These are phyloP conservation scores for Scytalidium lignicola DNA, from an alignment of 2,329 filamentous ascomycete genomes.

Conservation along the genomic window DNA sequence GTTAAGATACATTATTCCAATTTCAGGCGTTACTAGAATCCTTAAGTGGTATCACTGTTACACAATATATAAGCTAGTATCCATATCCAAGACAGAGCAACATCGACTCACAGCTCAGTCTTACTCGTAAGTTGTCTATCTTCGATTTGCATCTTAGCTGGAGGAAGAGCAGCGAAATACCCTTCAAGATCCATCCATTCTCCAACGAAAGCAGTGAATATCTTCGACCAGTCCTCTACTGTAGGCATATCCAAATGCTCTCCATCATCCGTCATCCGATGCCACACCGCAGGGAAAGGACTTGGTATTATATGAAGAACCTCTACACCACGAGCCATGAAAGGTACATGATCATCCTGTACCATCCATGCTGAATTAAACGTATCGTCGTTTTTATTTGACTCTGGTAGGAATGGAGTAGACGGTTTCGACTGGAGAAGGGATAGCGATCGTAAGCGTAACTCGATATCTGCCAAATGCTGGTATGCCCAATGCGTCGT, in stretches of 20 bases:
- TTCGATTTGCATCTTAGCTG: slow-evolving; percentile 5
- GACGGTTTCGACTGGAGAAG: slow-evolving; percentile 57
- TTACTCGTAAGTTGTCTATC: slow-evolving; percentile 13
- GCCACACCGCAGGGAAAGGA: slow-evolving; percentile 83
- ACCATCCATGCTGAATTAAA: slow-evolving; percentile 51
- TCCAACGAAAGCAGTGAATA: slow-evolving; percentile 76
- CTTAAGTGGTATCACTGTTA: not conserved
- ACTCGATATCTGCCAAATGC: slow-evolving; percentile 68
- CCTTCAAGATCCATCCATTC: slow-evolving; percentile 81
- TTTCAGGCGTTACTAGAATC: not conserved
- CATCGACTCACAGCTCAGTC: slow-evolving; percentile 28
- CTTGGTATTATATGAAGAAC: slow-evolving; percentile 84
- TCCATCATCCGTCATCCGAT: slow-evolving; percentile 76
- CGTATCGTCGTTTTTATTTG: slow-evolving; percentile 43
- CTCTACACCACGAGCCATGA: slow-evolving; percentile 79
- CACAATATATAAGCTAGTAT: slow-evolving; percentile 12
- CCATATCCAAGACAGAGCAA: slow-evolving; percentile 8
- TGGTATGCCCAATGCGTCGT: slow-evolving; percentile 93
- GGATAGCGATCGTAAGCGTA: slow-evolving; percentile 61
- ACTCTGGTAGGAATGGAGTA: slow-evolving; percentile 62
- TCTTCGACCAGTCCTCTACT: slow-evolving; percentile 80
- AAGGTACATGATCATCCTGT: slow-evolving; percentile 87
- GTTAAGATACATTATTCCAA: not conserved
- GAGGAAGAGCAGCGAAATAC: slow-evolving; percentile 17
- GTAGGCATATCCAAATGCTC: slow-evolving; percentile 76